phyloP scores from a whole-genome alignment of 139 green algal genomes.

The Parachlorella kessleri region DNA sequence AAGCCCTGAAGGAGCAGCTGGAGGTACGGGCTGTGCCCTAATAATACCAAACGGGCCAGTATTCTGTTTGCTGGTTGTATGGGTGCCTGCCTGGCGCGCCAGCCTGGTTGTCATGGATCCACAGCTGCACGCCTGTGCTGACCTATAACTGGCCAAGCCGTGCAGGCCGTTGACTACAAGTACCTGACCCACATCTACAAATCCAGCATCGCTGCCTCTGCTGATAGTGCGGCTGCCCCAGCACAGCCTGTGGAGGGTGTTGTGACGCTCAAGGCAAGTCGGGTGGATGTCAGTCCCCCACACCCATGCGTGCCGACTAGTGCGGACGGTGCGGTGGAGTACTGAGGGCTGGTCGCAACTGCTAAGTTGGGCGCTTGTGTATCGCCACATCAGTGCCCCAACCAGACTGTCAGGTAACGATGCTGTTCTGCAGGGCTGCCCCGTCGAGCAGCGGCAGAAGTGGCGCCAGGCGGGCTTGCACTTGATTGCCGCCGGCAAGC shows the following conservation, averaged over 20 bases:
- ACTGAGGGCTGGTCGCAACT: too few relatives aligned
- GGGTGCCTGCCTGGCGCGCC: too few relatives aligned
- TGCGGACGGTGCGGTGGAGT: too few relatives aligned
- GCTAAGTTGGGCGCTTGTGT: too few relatives aligned
- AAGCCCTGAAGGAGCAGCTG: slow-evolving; percentile 44
- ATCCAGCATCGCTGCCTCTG: slow-evolving; percentile 44
- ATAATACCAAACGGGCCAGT: too few relatives aligned
- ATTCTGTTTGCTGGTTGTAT: neutral
- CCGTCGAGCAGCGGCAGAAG: slow-evolving; percentile 18
- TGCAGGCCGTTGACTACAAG: slow-evolving; percentile 50
- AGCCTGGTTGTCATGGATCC: too few relatives aligned
- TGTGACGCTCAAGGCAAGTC: slow-evolving; percentile 16
- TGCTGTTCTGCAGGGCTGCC: too few relatives aligned
- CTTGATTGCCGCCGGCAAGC: slow-evolving; percentile 66
- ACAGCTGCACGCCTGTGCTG: too few relatives aligned
- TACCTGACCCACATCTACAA: slow-evolving; percentile 53
- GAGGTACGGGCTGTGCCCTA: slow-evolving; percentile 34
- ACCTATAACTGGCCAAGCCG: neutral
- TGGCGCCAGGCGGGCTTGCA: slow-evolving; percentile 49
- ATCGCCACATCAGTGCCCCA: too few relatives aligned
- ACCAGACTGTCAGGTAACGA: too few relatives aligned
- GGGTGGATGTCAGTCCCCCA: neutral
- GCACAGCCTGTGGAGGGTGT: slow-evolving; percentile 27
- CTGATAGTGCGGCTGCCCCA: slow-evolving; percentile 1
- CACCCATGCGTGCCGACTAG: too few relatives aligned